Percentiles rank a stretch among this genome's conserved stretches.
Conservation (phyloP, 805 yeast species). For the Suhomyces sp. region DNA sequence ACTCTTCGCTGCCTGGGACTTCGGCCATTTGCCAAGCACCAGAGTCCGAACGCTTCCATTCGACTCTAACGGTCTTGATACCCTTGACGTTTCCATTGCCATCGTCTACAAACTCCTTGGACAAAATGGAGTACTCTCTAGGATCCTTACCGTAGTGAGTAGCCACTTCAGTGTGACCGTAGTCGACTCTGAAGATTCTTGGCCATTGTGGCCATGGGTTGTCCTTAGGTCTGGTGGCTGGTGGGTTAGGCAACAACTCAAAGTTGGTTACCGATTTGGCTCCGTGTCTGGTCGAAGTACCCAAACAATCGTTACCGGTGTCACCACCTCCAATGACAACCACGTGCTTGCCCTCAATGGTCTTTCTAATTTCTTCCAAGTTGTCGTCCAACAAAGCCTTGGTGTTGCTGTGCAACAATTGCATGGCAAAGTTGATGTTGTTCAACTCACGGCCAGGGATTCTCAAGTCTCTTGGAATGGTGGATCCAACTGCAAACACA, state of each 20-base stretch:
- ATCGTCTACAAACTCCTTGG: conserved; percentile 94
- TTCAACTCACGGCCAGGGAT: conserved; percentile 91
- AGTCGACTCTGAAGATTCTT: conserved; percentile 93
- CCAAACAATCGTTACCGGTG: conserved; percentile 98
- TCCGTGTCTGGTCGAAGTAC: conserved; percentile 96
- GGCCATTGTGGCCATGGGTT: conserved; percentile 99
- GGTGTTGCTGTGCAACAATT: conserved; percentile 82
- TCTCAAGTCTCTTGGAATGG: conserved; percentile 91
- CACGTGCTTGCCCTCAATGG: conserved; percentile 81
- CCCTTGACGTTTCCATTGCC: conserved; percentile 94
- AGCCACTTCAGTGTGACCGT: conserved; percentile 94
- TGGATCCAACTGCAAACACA: conserved; percentile 88
- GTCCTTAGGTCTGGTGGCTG: conserved; percentile 80
- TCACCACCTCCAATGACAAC: conserved; percentile 99
- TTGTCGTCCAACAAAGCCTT: conserved; percentile 80
- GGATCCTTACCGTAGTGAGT: conserved; percentile 97
- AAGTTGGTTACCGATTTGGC: conserved; percentile 92
- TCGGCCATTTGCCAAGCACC: conserved; percentile 99
- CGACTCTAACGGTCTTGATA: conserved; percentile 93
- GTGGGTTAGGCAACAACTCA: conserved; percentile 91
- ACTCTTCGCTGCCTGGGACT: conserved; percentile 90
- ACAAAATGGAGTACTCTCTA: conserved; percentile 90
- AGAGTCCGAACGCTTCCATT: conserved; percentile 92
- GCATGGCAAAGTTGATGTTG: conserved; percentile 94
- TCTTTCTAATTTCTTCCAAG: conserved; percentile 69